Evolutionary conservation across 495 filamentous ascomycete genomes (phyloP), one percentile per base, ranked within the genome.

Genomic region (Hypoxylon perforatum): DNA sequence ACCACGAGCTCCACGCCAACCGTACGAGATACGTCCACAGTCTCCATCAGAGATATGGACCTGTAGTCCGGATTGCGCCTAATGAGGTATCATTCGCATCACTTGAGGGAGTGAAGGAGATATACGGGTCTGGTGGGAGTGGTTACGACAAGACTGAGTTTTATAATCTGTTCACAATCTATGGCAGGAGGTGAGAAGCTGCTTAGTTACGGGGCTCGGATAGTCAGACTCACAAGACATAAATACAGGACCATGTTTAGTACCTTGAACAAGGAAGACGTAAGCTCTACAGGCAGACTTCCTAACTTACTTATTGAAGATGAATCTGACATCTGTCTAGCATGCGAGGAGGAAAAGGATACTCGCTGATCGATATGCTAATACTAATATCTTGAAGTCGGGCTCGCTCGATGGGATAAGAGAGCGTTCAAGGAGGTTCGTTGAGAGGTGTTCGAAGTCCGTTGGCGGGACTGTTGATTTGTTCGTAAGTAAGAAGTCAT

Each of bases 81-180:
- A 84, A 85, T 61, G 87, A 90, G 71, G 81, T 89, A 8, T 85
- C 84, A 0, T 90, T 91, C 56, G 82, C 84, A 0, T 84, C 81
- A 1, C 61, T 83, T 0, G 76, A 81, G 17, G 87, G 84, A 0
- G 78, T 89, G n/a, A 87, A 85, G 60, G 86, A 89, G 70, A 90
- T 90, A 18, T 90, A 90, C 71, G 79, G 82, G 25, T 85, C 84
- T 0, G 85, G 85, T 0, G 88, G 88, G 0, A 89, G 87, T 65
- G 87, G 88, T 7, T 90, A 87, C 63, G 84, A 89, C 54, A 90
- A 90, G 76, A 90, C 87, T 0, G 86, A 87, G 63, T 87, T 87
- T 54, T 91, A 90, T 75, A 80, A 84, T 39, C 69, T 89, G 9
- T 91, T 91, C 67, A 81, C 77, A 57, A 79, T 88, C 25, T 88